Evolutionary conservation across 2,329 filamentous ascomycete species (phyloP), one percentile per base, ranked within the genome.

Genomic region (Hypoxylon sp.): DNA sequence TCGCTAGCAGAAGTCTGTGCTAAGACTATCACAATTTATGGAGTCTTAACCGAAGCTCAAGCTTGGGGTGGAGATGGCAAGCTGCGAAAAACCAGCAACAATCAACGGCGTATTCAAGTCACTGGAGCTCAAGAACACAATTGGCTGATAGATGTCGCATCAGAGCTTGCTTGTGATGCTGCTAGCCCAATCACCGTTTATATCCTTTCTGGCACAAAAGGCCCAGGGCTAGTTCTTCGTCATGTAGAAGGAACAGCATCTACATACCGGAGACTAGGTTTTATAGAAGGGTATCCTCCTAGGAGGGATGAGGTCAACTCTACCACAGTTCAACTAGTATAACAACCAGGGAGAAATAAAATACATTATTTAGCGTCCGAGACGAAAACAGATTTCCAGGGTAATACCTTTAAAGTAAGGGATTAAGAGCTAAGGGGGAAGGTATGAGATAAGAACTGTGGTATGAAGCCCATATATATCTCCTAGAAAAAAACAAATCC

Each of bases 171-270:
- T 26, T 63, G 67, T 14, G 31, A 13, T 2, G 22, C 26, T 2
- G 54, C 58, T n/a, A 60, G 9, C 9, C 59, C 67, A 3, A 19
- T 39, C 31, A 39, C 60, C 3, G 67, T 63, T 22, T 59, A 66
- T 39, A 58, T 69, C 10, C 26, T 69, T 42, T 10, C 31, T 37
- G 67, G 67, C 10, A 69, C 44, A 22, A 58, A 53, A 9, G 63
- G 67, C 1, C 67, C 67, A 8, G 67, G 63, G 14, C 59, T 66
- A 10, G 39, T 69, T 2, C 63, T 69, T 53, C 63, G 54, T 19
- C 63, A n/a, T 24, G 37, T 69, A 4, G 50, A 69, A 37, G 67
- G 39, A 24, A 37, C 54, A 11, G 14, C 33, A 17, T 44, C 53
- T n/a, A 58, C 59, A 8, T 70, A 67, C 46, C 67, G 26, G 42